Conservation (phyloP, 139 green algal genomes). For the Bryopsis sp. region DNA sequence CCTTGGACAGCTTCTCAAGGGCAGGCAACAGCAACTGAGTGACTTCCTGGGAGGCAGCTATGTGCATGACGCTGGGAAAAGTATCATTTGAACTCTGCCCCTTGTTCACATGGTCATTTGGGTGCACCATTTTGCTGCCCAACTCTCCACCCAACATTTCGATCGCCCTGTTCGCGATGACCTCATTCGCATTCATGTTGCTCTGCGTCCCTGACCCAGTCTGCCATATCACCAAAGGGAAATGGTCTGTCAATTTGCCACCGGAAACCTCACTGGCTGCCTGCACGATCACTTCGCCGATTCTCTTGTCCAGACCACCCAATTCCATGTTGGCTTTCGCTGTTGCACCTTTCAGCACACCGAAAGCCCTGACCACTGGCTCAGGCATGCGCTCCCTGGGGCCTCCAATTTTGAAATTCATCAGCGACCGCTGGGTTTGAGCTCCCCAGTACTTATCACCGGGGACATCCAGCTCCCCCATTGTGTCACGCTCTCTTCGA, state of each 20-base stretch:
- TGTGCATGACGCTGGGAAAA: constrained; percentile 94
- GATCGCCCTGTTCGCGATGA: constrained; percentile 79
- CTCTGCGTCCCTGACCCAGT: constrained; percentile 87
- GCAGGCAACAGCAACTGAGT: constrained; percentile 56
- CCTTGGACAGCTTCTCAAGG: constrained; percentile 54
- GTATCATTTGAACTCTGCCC: constrained; percentile 94
- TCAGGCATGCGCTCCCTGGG: constrained; percentile 83
- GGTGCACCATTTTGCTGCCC: constrained; percentile 82
- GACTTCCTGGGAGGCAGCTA: constrained; percentile 69
- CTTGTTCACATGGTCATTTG: constrained; percentile 97
- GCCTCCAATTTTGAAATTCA: constrained; percentile 98
- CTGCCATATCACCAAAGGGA: constrained; percentile 91
- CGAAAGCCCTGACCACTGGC: constrained; percentile 82
- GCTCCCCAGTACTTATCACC: constrained; percentile 92
- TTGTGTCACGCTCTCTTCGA: constrained; percentile 68
- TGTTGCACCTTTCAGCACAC: constrained; percentile 78
- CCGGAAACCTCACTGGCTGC: constrained; percentile 69
- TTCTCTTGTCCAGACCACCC: constrained; percentile 47
- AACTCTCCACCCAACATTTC: constrained; percentile 72
- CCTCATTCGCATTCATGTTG: constrained; percentile 98
- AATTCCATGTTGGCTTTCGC: constrained; percentile 72
- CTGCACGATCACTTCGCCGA: constrained; percentile 57
- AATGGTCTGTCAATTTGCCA: constrained; percentile 81
- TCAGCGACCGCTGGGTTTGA: constrained; percentile 87
- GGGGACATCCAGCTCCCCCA: constrained; percentile 77